phyloP scores from a whole-genome alignment of 2,329 filamentous ascomycete species.

The Pezicula radicicola region DNA sequence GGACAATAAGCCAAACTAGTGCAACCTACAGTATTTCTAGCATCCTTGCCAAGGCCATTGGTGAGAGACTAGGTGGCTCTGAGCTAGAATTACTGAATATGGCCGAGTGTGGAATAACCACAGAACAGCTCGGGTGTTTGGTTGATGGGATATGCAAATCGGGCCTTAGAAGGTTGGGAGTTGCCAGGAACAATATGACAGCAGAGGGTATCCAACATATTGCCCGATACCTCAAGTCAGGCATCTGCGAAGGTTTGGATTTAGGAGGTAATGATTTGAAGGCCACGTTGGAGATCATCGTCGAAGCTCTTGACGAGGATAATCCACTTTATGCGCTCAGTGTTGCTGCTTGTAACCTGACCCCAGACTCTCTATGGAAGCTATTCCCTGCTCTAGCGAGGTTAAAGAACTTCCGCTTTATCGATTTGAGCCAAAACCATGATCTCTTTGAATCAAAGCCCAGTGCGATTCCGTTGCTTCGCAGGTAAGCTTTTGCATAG shows the following conservation, averaged over 20 bases:
- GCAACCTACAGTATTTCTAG: conserved; percentile 43
- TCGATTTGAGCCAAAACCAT: conserved; percentile 89
- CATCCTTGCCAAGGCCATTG: conserved; percentile 72
- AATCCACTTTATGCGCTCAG: conserved; percentile 76
- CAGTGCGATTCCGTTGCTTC: conserved; percentile 70
- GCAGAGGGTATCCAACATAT: conserved; percentile 73
- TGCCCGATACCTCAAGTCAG: conserved; percentile 69
- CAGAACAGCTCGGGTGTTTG: conserved; percentile 69
- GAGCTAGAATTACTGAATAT: conserved; percentile 81
- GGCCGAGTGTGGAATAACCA: conserved; percentile 71
- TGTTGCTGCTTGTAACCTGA: conserved; percentile 80
- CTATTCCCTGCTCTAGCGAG: conserved; percentile 71
- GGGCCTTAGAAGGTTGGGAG: conserved; percentile 73
- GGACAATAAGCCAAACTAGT: conserved; percentile 13
- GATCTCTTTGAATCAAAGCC: conserved; percentile 71
- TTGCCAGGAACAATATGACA: conserved; percentile 79
- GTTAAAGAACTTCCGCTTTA: conserved; percentile 75
- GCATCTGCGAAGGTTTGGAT: conserved; percentile 83
- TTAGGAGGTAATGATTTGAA: conserved; percentile 77
- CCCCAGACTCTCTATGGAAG: conserved; percentile 66
- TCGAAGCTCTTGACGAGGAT: conserved; percentile 47
- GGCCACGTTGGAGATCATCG: conserved; percentile 51
- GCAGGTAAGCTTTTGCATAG: conserved; percentile 53
- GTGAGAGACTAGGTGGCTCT: conserved; percentile 71
- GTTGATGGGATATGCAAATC: conserved; percentile 81